These are phyloP conservation scores for Entelexis paramagnoliae DNA, from an alignment of 1,139 yeast species.

Conservation along the genomic window DNA sequence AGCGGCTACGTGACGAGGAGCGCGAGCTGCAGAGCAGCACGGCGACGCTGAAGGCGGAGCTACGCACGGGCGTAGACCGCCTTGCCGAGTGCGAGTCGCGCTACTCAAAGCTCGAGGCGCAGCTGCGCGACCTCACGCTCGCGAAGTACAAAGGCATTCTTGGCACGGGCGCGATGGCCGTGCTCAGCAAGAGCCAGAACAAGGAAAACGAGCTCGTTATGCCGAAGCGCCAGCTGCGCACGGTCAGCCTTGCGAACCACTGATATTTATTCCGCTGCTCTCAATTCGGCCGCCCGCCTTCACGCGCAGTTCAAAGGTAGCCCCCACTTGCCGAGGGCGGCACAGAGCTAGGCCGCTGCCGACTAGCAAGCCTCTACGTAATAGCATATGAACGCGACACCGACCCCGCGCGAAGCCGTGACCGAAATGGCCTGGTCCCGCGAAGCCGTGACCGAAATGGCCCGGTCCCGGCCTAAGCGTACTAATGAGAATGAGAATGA, in stretches of 20 bases:
- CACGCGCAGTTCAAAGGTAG: too few relatives aligned
- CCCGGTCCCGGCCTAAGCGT: too few relatives aligned
- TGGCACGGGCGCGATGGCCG: slow-evolving; percentile 23
- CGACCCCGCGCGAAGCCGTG: too few relatives aligned
- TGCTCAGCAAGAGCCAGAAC: slow-evolving; percentile 17
- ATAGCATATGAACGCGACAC: too few relatives aligned
- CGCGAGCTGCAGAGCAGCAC: slow-evolving; percentile 11
- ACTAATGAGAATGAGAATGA: too few relatives aligned
- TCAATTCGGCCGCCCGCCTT: too few relatives aligned
- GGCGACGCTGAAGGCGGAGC: slow-evolving; percentile 19
- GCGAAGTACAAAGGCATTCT: slow-evolving; percentile 22
- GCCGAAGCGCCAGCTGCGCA: slow-evolving; percentile 25
- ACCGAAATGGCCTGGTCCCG: too few relatives aligned
- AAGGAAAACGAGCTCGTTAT: slow-evolving; percentile 22
- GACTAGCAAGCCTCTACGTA: too few relatives aligned
- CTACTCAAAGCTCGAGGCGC: slow-evolving; percentile 19
- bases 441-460: too few relatives aligned
- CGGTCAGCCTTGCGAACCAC: slow-evolving; percentile 22
- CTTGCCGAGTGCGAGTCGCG: slow-evolving; percentile 19
- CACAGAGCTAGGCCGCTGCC: too few relatives aligned
- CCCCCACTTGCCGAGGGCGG: too few relatives aligned
- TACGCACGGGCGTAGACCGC: slow-evolving; percentile 14
- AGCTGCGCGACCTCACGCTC: slow-evolving; percentile 20
- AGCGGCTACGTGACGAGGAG: slow-evolving; percentile 17
- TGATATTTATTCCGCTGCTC: slow-evolving; percentile 10